Conservation (phyloP, 257 asterid species). For the Nicotiana tomentosiformis region DNA sequence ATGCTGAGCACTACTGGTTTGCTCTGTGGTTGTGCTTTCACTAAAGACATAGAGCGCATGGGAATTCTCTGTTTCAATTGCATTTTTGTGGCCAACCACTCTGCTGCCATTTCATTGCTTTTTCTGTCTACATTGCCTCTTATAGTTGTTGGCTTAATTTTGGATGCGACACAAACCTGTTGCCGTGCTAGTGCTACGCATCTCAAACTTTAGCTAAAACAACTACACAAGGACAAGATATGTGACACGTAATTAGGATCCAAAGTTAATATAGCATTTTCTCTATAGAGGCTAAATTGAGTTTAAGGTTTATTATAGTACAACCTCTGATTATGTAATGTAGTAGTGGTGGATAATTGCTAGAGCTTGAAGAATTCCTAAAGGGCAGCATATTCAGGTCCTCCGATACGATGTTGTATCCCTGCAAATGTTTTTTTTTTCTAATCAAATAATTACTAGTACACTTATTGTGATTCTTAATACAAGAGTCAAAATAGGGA, state of each 20-base stretch:
- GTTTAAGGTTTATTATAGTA: background rate
- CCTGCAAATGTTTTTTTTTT: too few relatives aligned
- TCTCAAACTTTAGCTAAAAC: background rate
- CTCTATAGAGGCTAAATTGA: too few relatives aligned
- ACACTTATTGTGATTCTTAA: too few relatives aligned
- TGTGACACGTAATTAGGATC: too few relatives aligned
- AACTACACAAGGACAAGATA: background rate
- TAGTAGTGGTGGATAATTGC: too few relatives aligned
- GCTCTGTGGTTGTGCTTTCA: background rate
- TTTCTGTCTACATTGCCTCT: background rate
- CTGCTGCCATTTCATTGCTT: background rate
- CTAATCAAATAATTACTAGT: too few relatives aligned
- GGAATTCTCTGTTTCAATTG: conserved; percentile 3
- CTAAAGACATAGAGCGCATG: conserved; percentile 1
- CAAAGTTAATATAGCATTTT: too few relatives aligned
- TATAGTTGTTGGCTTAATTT: background rate
- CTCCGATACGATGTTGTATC: too few relatives aligned
- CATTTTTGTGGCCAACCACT: background rate
- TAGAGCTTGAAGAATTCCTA: too few relatives aligned
- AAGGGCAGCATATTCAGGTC: too few relatives aligned
- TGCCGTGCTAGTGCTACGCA: background rate
- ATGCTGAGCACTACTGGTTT: background rate
- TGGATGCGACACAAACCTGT: background rate
- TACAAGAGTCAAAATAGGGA: too few relatives aligned
- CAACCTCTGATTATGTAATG: background rate